Evolutionary conservation across 176 grass and related monocot species (phyloP).

Genomic region (Oryza glumipatula): DNA sequence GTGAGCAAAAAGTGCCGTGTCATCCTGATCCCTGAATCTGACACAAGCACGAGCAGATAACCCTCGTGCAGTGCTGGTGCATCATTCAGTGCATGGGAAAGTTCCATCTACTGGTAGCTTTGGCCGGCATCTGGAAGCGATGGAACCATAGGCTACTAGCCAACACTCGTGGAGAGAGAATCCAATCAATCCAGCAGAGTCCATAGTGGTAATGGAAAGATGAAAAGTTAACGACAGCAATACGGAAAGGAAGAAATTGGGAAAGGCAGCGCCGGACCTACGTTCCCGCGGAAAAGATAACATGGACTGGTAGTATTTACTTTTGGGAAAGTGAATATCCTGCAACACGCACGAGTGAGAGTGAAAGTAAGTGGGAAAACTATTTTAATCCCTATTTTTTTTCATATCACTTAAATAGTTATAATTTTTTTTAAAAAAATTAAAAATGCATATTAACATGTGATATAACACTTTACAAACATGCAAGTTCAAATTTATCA

Average conservation of each 20-base stretch:
- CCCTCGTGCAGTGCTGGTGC: not conserved
- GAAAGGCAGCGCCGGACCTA: not conserved
- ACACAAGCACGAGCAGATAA: not conserved
- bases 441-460: too few species aligned
- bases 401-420: too few species aligned
- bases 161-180: not conserved
- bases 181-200: not conserved
- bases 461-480: too few species aligned
- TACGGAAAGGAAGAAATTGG: not conserved
- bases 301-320: not conserved
- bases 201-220: slow-evolving; percentile 7
- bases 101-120: not conserved
- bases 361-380: not conserved
- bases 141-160: not conserved
- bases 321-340: slow-evolving; percentile 26
- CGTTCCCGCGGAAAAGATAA: not conserved
- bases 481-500: too few species aligned
- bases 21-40: slow-evolving; percentile 7
- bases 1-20: not conserved
- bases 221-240: slow-evolving; percentile 16
- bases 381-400: too few species aligned
- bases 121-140: not conserved
- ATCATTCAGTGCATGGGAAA: not conserved
- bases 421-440: too few species aligned
- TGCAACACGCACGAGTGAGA: slow-evolving; percentile 6